Evolutionary conservation across 2,329 filamentous ascomycete species (phyloP), one percentile per base, ranked within the genome.

Genomic region (Aspergillus intermedius): DNA sequence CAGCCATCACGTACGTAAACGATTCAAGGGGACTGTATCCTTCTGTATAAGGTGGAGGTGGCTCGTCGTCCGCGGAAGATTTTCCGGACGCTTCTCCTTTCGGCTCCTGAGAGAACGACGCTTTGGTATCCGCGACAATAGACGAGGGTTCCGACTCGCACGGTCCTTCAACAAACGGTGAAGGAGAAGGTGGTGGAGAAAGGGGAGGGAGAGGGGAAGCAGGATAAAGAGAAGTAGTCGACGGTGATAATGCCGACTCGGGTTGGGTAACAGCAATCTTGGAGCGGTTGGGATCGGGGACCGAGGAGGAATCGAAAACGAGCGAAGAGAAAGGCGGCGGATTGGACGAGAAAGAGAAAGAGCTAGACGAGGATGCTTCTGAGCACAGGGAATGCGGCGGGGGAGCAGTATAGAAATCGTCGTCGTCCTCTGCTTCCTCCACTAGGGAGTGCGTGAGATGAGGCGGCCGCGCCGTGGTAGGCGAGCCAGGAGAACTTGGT

Each of bases 1-100:
- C 88, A 74, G 93, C 91, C 93, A 98, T 98, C 69, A 95, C 82
- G 81, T 94, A 98, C 61, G 87, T 85, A 66, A 98, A 98, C 49
- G 89, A 88, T 52, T 87, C 81, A 68, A 98, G 83, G 54, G 93
- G 93, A 75, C 89, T 96, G 53, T 84, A 86, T 62, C 91, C 91
- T 64, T 97, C 91, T 59, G 88, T 90, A 71, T 98, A 98, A 49
- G 93, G 91, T 50, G 93, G 93, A 52, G 93, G 93, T 50, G 91
- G 91, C 75, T 97, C 93, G 72, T 82, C 81, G 73, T 97, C 91
- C 76, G 84, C 81, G 50, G 79, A 64, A 50, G 75, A 81, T 68
- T 93, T 93, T 60, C 82, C 82, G 50, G 83, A 83, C 13, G 34
- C n/a, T 34, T 86, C 80, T 62, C 81, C 81, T 72, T 95, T 95